Conservation (phyloP, 768 basidiomycete genomes). For the Termitomyces sp. region DNA sequence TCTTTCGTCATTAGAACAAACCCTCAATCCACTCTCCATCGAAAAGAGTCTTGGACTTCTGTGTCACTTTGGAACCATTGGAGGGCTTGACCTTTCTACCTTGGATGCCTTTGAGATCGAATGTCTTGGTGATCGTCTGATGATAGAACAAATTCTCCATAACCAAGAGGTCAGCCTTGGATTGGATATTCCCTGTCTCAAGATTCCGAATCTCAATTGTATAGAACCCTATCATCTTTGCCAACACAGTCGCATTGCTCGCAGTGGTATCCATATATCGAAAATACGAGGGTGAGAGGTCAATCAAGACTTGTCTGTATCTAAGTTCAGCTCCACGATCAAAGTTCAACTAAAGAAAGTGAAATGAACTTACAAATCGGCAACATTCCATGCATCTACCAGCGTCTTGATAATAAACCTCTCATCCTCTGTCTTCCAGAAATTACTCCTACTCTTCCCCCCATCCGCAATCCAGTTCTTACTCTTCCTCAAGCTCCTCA, state of each 20-base stretch:
- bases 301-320: conserved; percentile 70
- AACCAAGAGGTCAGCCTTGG: conserved; percentile 72
- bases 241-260: conserved; percentile 62
- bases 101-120: conserved; percentile 83
- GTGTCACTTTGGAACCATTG: conserved; percentile 27
- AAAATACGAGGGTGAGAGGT: conserved; percentile 77
- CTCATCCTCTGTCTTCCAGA: conserved; percentile 80
- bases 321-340: background rate
- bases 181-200: conserved; percentile 60
- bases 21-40: conserved; percentile 88
- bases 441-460: conserved; percentile 77
- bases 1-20: conserved; percentile 19
- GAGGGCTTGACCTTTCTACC: conserved; percentile 64
- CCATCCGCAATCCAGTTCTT: conserved; percentile 72
- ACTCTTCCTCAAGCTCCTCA: conserved; percentile 58
- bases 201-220: conserved; percentile 74
- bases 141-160: conserved; percentile 86
- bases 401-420: conserved; percentile 82
- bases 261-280: conserved; percentile 71
- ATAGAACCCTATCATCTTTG: conserved; percentile 81
- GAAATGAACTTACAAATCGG: conserved; percentile 62
- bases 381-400: conserved; percentile 84
- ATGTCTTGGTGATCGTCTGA: conserved; percentile 63
- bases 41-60: conserved; percentile 57
- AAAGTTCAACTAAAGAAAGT: background rate